A percentile compares a stretch with the other conserved stretches of the same genome.
phyloP scores from a whole-genome alignment of 305 asterid genomes.

The Euphrasia arctica region DNA sequence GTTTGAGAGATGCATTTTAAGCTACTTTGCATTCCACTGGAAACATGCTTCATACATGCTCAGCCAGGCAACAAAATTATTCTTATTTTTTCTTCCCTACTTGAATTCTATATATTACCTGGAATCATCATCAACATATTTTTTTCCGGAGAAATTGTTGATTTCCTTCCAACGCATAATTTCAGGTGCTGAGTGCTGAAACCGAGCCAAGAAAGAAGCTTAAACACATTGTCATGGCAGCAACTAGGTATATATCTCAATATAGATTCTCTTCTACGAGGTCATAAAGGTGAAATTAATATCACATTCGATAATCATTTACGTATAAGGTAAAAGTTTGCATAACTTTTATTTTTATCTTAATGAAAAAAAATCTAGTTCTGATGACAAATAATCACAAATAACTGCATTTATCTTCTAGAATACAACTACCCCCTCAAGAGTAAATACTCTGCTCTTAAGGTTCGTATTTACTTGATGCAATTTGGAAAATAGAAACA shows the following conservation, averaged over 20 bases:
- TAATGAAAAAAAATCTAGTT: too few relatives aligned
- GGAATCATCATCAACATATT: not conserved
- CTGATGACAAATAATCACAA: not conserved
- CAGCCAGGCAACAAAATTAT: slow-evolving; percentile 49
- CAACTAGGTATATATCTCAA: slow-evolving; percentile 56
- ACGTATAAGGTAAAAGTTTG: too few relatives aligned
- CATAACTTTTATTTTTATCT: too few relatives aligned
- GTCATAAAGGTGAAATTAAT: too few relatives aligned
- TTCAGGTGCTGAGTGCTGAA: slow-evolving; percentile 73
- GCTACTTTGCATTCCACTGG: slow-evolving; percentile 98
- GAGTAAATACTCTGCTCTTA: too few relatives aligned
- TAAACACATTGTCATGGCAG: slow-evolving; percentile 85
- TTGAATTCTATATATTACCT: not conserved
- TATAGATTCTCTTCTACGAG: too few relatives aligned
- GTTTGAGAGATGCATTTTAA: slow-evolving; percentile 84
- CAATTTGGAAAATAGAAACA: not conserved
- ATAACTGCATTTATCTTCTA: too few relatives aligned
- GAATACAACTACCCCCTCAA: too few relatives aligned
- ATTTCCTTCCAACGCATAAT: slow-evolving; percentile 4
- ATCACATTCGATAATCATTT: too few relatives aligned
- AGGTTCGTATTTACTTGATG: not conserved
- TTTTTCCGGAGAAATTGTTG: not conserved
- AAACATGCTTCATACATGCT: slow-evolving; percentile 76
- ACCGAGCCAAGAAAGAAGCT: slow-evolving; percentile 82
- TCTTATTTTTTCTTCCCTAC: not conserved